Evolutionary conservation across 352 stramenopile species (phyloP).

Genomic region (Pythium aristosporum): DNA sequence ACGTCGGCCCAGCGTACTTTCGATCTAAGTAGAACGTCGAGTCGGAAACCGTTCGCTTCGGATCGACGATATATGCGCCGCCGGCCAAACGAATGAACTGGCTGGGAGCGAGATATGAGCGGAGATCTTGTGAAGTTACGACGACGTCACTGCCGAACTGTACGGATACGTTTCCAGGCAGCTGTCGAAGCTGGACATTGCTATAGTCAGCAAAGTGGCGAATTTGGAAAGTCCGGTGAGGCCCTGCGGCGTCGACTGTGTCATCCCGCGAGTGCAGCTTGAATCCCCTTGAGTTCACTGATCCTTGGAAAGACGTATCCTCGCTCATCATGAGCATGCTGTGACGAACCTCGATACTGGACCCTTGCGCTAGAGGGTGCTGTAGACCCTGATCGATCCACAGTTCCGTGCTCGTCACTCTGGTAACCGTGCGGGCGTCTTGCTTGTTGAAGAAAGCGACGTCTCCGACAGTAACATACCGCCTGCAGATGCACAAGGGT

Average conservation of each 20-base stretch:
- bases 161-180: slow-evolving; percentile 53
- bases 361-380: slow-evolving; percentile 33
- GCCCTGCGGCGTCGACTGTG: slow-evolving; percentile 30
- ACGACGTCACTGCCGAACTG: slow-evolving; percentile 46
- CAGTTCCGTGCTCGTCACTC: slow-evolving; percentile 39
- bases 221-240: slow-evolving; percentile 44
- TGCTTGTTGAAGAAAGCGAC: slow-evolving; percentile 50
- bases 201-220: slow-evolving; percentile 54
- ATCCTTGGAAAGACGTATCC: slow-evolving; percentile 40
- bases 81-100: slow-evolving; percentile 55
- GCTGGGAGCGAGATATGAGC: slow-evolving; percentile 29
- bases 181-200: slow-evolving; percentile 23
- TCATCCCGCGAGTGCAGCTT: slow-evolving; percentile 50
- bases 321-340: slow-evolving; percentile 44
- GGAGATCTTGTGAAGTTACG: slow-evolving; percentile 42
- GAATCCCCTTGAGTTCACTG: slow-evolving; percentile 49
- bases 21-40: slow-evolving; percentile 51
- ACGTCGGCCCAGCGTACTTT: slow-evolving; percentile 42
- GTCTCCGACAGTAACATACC: slow-evolving; percentile 48
- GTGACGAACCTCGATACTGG: slow-evolving; percentile 51
- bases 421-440: slow-evolving; percentile 49
- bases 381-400: slow-evolving; percentile 54
- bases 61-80: slow-evolving; percentile 48
- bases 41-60: slow-evolving; percentile 28
- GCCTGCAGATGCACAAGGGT: slow-evolving; percentile 20